phyloP scores from a whole-genome alignment of 2,329 filamentous ascomycete species.

The Meredithiella fracta region DNA sequence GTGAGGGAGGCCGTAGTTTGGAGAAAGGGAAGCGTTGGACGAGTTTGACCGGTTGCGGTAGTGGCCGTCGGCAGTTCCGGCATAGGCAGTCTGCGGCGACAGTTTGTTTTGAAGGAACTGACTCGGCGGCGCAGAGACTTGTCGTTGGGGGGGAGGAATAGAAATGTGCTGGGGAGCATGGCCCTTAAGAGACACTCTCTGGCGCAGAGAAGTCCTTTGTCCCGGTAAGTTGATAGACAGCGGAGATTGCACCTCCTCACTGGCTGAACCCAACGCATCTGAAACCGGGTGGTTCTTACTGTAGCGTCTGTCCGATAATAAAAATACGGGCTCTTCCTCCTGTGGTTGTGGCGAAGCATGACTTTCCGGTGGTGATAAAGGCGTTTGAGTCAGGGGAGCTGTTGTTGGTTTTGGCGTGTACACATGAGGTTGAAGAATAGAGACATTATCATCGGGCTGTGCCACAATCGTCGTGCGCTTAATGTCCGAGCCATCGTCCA shows the following conservation, averaged over 20 bases:
- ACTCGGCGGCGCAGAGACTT: conserved; percentile 21
- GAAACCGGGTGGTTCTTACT: conserved; percentile 16
- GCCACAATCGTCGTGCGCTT: conserved; percentile 2
- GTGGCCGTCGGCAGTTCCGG: conserved; percentile 29
- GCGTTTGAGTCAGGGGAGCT: conserved; percentile 22
- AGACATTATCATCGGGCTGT: conserved; percentile 17
- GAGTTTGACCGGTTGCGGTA: conserved; percentile 23
- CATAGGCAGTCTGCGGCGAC: conserved; percentile 31
- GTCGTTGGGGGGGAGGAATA: conserved; percentile 19
- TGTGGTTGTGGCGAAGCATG: conserved; percentile 17
- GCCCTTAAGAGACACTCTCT: conserved; percentile 37
- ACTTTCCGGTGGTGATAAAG: conserved; percentile 31
- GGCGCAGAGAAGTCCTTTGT: conserved; percentile 32
- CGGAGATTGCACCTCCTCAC: background rate
- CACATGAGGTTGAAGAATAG: conserved; percentile 39
- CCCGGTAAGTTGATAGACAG: conserved; percentile 18
- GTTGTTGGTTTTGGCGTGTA: conserved; percentile 36
- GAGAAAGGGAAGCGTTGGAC: conserved; percentile 20
- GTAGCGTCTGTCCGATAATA: conserved; percentile 11
- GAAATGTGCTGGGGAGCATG: conserved; percentile 37
- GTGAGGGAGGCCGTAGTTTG: background rate
- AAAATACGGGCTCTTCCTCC: conserved; percentile 8
- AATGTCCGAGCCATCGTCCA: background rate
- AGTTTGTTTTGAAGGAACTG: conserved; percentile 18
- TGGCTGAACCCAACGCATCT: background rate